Evolutionary conservation across 1,284 basidiomycete genomes (phyloP).

Genomic region (Calocybe gambosa): DNA sequence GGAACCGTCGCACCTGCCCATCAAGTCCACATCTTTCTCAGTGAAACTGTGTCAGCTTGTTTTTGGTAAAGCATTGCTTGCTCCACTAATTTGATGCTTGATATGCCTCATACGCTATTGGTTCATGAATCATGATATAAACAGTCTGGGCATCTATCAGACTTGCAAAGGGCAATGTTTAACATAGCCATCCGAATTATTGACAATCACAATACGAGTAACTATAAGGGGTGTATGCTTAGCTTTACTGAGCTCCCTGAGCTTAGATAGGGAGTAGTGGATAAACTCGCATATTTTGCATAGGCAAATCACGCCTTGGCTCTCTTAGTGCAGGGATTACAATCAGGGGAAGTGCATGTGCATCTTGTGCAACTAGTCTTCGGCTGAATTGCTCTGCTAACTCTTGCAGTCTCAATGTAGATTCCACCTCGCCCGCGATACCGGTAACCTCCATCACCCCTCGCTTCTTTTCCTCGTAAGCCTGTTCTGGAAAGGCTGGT

Average conservation of each 20-base stretch:
- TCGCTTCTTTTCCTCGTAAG: not conserved
- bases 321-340: not conserved
- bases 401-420: not conserved
- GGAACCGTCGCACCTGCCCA: not conserved
- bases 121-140: too few relatives aligned
- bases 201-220: too few relatives aligned
- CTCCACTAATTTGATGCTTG: not conserved
- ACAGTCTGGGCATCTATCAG: too few relatives aligned
- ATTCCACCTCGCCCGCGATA: not conserved
- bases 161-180: too few relatives aligned
- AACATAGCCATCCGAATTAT: too few relatives aligned
- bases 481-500: not conserved
- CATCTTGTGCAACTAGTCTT: not conserved
- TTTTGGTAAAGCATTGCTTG: not conserved
- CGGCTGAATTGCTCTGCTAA: not conserved
- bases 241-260: too few relatives aligned
- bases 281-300: too few relatives aligned
- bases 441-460: not conserved
- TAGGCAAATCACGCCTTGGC: too few relatives aligned
- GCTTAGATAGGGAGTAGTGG: too few relatives aligned
- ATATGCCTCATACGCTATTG: too few relatives aligned
- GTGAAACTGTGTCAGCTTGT: not conserved
- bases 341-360: not conserved
- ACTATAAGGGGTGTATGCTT: too few relatives aligned
- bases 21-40: not conserved